phyloP scores from a whole-genome alignment of 2,329 filamentous ascomycete genomes.

The Beauveria sp. region DNA sequence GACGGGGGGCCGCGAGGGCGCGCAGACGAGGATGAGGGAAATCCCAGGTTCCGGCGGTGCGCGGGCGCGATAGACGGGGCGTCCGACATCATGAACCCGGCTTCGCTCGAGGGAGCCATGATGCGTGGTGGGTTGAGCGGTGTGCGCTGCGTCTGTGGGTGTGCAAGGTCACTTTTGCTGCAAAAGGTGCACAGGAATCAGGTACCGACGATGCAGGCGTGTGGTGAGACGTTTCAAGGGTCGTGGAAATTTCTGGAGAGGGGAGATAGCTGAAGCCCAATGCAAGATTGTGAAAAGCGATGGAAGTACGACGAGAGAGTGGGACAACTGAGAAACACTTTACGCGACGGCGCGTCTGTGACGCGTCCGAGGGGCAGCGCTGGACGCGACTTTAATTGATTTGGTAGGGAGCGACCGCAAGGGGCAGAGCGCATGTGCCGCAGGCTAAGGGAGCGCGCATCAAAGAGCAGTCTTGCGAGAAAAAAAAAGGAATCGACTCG shows the following conservation, averaged over 20 bases:
- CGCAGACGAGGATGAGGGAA: slow-evolving; percentile 44
- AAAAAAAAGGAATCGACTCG: neutral
- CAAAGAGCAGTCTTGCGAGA: neutral
- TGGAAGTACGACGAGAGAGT: neutral
- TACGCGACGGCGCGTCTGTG: slow-evolving; percentile 5
- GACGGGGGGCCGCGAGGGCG: slow-evolving; percentile 54
- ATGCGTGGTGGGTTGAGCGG: slow-evolving; percentile 9
- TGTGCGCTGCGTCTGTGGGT: neutral
- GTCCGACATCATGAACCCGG: slow-evolving; percentile 51
- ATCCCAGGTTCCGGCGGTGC: slow-evolving; percentile 34
- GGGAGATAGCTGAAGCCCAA: neutral
- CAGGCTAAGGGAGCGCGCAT: neutral
- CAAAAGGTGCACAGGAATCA: neutral
- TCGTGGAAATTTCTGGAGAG: neutral
- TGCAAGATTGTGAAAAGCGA: neutral
- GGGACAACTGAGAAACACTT: slow-evolving; percentile 8
- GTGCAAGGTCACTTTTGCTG: neutral
- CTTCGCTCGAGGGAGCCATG: slow-evolving; percentile 49
- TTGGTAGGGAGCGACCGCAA: neutral
- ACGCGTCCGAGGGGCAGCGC: slow-evolving; percentile 6
- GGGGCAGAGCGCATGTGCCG: neutral
- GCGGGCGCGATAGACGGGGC: slow-evolving; percentile 33
- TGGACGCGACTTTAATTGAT: slow-evolving; percentile 11
- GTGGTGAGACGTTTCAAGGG: neutral
- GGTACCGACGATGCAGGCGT: neutral